Base-by-base conservation (phyloP, 2,329 filamentous ascomycete species). In the Calcarisporium arbuscula region DNA sequence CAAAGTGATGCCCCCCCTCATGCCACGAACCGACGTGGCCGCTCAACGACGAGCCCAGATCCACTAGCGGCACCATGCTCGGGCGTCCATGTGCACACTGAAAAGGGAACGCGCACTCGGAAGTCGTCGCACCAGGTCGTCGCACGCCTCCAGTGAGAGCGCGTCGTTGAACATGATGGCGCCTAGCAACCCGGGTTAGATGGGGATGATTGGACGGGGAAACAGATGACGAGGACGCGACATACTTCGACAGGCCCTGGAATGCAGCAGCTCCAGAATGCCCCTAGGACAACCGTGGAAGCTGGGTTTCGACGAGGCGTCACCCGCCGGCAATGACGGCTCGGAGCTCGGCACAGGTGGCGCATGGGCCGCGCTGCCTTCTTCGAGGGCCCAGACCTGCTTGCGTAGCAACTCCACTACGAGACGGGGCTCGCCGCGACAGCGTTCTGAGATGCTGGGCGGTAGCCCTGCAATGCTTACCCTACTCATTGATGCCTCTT, bases 151-250 rank as follows among this genome's bases (percentile, higher is more conserved):
- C 1, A 53, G 42, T 0, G 65, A 67, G 7, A 92, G 59, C 6
- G 61, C 51, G 49, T 94, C 86, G 46, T 90, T 90, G 59, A 94
- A 94, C 84, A 89, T 90, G 53, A 92, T 79, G 3, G 86, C 84
- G 22, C 64, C 68, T 71, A 12, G 1, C 10, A 18, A 16, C 22
- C 28, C 21, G 18, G 8, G 17, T 12, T 11, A 12, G 16, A 30
- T n/a, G 34, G 28, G 6, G 17, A 18, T 17, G 6, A 17, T 18
- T 0, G 8, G 5, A 6, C 8, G n/a, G 8, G 14, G 5, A 6
- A 7, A 12, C 19, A 10, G 8, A 16, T 3, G 5, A 10, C 4
- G 6, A n/a, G 17, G 0, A 5, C 3, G n/a, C 9, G 19, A 49
- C 63, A 42, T 53, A 71, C 82, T 85, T 34, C 84, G 70, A 50